A percentile compares a stretch with the other conserved stretches of the same genome.
Conservation (phyloP, 2,329 filamentous ascomycete species). For the Pezicula rhizophila region DNA sequence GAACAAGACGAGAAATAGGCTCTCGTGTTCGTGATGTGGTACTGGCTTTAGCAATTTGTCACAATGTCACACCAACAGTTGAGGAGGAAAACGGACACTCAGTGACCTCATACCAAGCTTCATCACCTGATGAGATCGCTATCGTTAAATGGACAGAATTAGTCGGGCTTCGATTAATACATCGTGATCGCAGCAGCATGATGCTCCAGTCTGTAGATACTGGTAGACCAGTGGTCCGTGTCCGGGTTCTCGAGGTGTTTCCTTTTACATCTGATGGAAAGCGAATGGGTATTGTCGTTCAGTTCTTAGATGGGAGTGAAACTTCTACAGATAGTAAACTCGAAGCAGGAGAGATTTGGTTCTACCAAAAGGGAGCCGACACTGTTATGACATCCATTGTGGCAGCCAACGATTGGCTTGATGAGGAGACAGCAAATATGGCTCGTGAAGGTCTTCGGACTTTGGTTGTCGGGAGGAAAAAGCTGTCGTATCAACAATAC, state of each 20-base stretch:
- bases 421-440: conserved; percentile 99
- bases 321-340: conserved; percentile 39
- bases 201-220: conserved; percentile 71
- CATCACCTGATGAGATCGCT: conserved; percentile 95
- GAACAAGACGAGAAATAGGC: conserved; percentile 88
- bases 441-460: conserved; percentile 92
- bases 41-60: conserved; percentile 84
- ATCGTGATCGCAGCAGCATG: conserved; percentile 84
- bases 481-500: conserved; percentile 72
- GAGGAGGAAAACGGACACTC: conserved; percentile 76
- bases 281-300: conserved; percentile 94
- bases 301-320: conserved; percentile 62
- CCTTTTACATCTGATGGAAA: conserved; percentile 98
- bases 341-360: conserved; percentile 79
- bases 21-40: conserved; percentile 90
- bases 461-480: conserved; percentile 89
- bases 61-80: conserved; percentile 90
- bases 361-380: conserved; percentile 97
- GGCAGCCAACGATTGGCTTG: conserved; percentile 93
- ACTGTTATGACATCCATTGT: conserved; percentile 98
- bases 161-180: conserved; percentile 76
- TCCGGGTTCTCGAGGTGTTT: conserved; percentile 88
- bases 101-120: conserved; percentile 87
- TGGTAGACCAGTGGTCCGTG: conserved; percentile 70
- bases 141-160: conserved; percentile 95